Percentiles rank a stretch among this genome's conserved stretches.
phyloP scores from a whole-genome alignment of 805 yeast genomes.

The Wickerhamiella dianesei region DNA sequence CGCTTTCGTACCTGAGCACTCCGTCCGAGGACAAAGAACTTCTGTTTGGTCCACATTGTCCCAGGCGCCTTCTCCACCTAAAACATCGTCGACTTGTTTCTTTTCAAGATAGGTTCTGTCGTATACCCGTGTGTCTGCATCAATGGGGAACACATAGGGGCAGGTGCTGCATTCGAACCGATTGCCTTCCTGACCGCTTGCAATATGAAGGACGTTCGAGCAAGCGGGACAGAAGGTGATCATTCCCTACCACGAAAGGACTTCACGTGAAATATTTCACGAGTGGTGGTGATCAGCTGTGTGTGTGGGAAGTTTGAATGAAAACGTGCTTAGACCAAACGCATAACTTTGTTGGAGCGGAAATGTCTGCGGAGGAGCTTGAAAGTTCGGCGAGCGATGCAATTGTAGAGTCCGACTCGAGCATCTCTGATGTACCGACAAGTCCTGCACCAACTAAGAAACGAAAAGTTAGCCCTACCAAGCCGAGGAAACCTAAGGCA shows the following conservation, averaged over 20 bases:
- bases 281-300: no score
- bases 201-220: constrained; percentile 72
- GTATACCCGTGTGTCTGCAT: constrained; percentile 59
- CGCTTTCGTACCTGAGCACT: constrained; percentile 80
- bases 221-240: constrained; percentile 91
- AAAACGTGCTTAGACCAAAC: background rate
- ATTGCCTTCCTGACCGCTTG: constrained; percentile 44
- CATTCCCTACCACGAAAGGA: constrained; percentile 33
- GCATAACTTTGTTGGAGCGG: background rate
- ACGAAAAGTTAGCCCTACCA: constrained; percentile 1
- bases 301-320: no score
- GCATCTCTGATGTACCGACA: constrained; percentile 2
- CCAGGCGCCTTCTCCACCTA: constrained; percentile 97
- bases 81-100: constrained; percentile 88
- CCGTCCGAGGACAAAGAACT: constrained; percentile 80
- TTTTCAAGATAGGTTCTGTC: constrained; percentile 73
- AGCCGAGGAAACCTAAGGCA: constrained; percentile 52
- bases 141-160: constrained; percentile 85
- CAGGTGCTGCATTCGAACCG: constrained; percentile 84
- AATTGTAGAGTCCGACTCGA: background rate
- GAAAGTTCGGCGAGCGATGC: background rate
- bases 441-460: background rate
- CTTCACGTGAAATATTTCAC: background rate
- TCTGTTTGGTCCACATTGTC: constrained; percentile 94
- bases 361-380: background rate